Evolutionary conservation across 2,329 filamentous ascomycete species (phyloP).

Genomic region (Fusarium mexicanum): DNA sequence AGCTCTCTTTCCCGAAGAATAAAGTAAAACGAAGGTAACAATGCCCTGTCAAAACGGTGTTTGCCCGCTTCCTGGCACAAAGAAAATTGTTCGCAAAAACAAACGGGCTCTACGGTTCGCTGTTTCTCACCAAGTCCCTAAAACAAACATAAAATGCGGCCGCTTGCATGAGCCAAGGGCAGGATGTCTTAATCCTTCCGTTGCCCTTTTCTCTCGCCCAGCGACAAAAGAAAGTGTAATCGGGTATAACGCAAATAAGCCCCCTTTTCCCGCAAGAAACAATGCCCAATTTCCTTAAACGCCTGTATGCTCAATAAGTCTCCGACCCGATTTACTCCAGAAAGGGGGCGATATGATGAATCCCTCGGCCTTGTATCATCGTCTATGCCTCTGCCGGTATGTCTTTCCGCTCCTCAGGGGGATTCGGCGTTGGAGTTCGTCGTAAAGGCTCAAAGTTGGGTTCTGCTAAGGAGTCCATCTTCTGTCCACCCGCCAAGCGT

Average conservation of each 20-base stretch:
- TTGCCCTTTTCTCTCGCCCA: slow-evolving; percentile 29
- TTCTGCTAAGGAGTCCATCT: slow-evolving; percentile 50
- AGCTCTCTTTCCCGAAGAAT: slow-evolving; percentile 9
- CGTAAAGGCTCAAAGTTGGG: slow-evolving; percentile 53
- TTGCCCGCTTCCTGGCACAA: slow-evolving; percentile 17
- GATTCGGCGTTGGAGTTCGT: slow-evolving; percentile 48
- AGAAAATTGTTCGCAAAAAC: slow-evolving; percentile 32
- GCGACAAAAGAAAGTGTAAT: slow-evolving; percentile 42
- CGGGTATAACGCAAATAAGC: slow-evolving; percentile 48
- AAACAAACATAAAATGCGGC: slow-evolving; percentile 31
- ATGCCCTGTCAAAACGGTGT: slow-evolving; percentile 17
- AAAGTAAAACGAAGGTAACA: slow-evolving; percentile 16
- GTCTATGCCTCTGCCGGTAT: slow-evolving; percentile 27
- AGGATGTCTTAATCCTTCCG: slow-evolving; percentile 21
- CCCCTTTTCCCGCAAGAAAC: slow-evolving; percentile 28
- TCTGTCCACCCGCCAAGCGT: slow-evolving; percentile 62
- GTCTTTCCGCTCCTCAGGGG: slow-evolving; percentile 38
- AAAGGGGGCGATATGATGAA: neutral
- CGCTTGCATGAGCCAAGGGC: slow-evolving; percentile 28
- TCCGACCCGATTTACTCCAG: slow-evolving; percentile 13
- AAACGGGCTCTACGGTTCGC: slow-evolving; percentile 25
- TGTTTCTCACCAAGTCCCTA: slow-evolving; percentile 24
- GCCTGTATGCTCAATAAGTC: slow-evolving; percentile 30
- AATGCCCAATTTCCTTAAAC: slow-evolving; percentile 27
- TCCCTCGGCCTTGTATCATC: neutral